These are phyloP conservation scores for Parietaria judaica DNA, from an alignment of 306 rosid genomes.

Conservation along the genomic window DNA sequence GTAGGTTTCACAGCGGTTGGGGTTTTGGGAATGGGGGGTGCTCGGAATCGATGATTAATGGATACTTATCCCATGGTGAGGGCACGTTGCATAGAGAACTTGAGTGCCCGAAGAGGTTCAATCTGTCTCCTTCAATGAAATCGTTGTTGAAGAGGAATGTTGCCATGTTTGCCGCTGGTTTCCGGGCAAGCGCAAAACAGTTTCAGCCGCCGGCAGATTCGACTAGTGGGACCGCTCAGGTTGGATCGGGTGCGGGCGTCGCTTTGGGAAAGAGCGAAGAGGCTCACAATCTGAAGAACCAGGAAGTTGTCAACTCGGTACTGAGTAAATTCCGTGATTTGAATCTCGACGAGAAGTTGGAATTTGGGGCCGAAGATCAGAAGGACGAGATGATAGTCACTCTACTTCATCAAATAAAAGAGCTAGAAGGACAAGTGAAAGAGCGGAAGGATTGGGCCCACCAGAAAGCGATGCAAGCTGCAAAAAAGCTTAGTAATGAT, in stretches of 20 bases:
- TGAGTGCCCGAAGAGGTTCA: slow-evolving; percentile 85
- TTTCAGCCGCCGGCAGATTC: slow-evolving; percentile 31
- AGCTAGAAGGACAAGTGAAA: slow-evolving; percentile 76
- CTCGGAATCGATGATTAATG: slow-evolving; percentile 47
- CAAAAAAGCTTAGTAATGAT: slow-evolving; percentile 73
- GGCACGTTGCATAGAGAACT: slow-evolving; percentile 51
- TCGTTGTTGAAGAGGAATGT: slow-evolving; percentile 74
- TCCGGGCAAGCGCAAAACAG: slow-evolving; percentile 69
- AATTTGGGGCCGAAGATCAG: slow-evolving; percentile 72
- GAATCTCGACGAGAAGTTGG: slow-evolving; percentile 77
- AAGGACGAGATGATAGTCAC: slow-evolving; percentile 76
- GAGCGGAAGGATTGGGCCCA: slow-evolving; percentile 96
- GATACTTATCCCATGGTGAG: slow-evolving; percentile 50
- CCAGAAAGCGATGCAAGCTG: slow-evolving; percentile 94
- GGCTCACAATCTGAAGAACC: slow-evolving; percentile 38
- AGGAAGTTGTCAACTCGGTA: slow-evolving; percentile 64
- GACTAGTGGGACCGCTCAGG: slow-evolving; percentile 32
- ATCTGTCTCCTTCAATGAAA: slow-evolving; percentile 87
- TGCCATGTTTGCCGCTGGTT: slow-evolving; percentile 91
- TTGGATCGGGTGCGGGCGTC: slow-evolving; percentile 37
- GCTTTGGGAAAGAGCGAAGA: slow-evolving; percentile 41
- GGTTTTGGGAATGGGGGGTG: slow-evolving; percentile 75
- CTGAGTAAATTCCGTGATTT: slow-evolving; percentile 79
- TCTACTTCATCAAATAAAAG: slow-evolving; percentile 70
- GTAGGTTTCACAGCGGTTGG: slow-evolving; percentile 92